These are phyloP conservation scores for Crithidia mellificae DNA, from an alignment of 208 protist genomes.

Conservation along the genomic window DNA sequence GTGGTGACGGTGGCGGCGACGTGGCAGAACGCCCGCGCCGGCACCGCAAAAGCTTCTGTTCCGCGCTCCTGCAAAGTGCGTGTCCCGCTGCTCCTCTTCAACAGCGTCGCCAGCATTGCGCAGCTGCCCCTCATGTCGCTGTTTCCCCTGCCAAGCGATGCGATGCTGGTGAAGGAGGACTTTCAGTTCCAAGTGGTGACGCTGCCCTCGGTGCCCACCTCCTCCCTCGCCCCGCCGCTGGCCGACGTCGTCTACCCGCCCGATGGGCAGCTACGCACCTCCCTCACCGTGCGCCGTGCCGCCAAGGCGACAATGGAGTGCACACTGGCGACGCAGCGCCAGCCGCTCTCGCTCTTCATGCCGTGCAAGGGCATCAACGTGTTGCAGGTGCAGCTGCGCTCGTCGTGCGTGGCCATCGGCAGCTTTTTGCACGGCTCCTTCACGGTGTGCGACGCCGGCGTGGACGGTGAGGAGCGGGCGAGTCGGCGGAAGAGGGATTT, in stretches of 20 bases:
- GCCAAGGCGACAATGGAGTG: conserved; percentile 18
- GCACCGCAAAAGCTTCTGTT: background rate
- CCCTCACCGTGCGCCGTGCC: conserved; percentile 14
- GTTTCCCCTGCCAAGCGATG: conserved; percentile 34
- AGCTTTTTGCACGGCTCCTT: conserved; percentile 44
- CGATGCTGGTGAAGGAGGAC: conserved; percentile 26
- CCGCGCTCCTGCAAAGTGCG: conserved; percentile 11
- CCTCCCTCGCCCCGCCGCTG: conserved; percentile 37
- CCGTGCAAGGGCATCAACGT: conserved; percentile 22
- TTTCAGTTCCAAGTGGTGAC: conserved; percentile 33
- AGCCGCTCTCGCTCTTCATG: conserved; percentile 36
- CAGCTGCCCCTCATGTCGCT: conserved; percentile 35
- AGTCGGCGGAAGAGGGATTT: background rate
- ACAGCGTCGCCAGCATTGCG: conserved; percentile 19
- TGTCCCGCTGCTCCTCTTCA: conserved; percentile 31
- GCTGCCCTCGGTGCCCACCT: conserved; percentile 33
- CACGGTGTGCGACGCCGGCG: conserved; percentile 5
- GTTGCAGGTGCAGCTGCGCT: conserved; percentile 33
- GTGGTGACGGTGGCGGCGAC: conserved; percentile 22
- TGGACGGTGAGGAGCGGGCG: background rate
- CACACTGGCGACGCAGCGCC: conserved; percentile 24
- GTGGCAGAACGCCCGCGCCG: conserved; percentile 17
- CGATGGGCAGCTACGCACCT: conserved; percentile 33
- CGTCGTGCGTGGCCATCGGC: conserved; percentile 45
- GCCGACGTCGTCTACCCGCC: conserved; percentile 27